Conservation (phyloP, 768 basidiomycete species). For the Boletus tomentosulus region DNA sequence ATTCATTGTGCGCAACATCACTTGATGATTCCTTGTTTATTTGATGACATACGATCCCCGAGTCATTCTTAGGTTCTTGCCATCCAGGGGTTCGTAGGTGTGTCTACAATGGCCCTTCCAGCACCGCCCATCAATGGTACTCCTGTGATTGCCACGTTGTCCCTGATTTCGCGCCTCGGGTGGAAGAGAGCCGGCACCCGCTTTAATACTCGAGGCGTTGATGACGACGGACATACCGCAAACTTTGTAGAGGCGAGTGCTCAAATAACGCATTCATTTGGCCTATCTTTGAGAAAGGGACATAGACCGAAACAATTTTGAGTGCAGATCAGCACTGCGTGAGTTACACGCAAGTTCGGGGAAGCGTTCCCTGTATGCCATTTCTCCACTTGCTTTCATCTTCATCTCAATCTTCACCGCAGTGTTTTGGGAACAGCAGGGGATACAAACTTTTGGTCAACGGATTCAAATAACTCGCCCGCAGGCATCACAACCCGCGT, state of each 20-base stretch:
- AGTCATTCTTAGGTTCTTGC: constrained; percentile 59
- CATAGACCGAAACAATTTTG: constrained; percentile 85
- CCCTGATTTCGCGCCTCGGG: constrained; percentile 81
- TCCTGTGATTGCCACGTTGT: constrained; percentile 69
- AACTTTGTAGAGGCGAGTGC: constrained; percentile 88
- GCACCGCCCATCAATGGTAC: constrained; percentile 71
- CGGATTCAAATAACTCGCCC: constrained; percentile 94
- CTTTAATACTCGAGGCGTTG: constrained; percentile 95
- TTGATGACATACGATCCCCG: constrained; percentile 3
- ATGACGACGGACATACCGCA: constrained; percentile 91
- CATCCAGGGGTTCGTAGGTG: constrained; percentile 91
- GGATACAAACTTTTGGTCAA: constrained; percentile 90
- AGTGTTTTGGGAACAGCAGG: constrained; percentile 99
- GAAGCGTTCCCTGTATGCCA: constrained; percentile 85
- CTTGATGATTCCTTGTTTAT: neutral
- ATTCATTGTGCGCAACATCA: constrained; percentile 62
- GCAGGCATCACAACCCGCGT: constrained; percentile 94
- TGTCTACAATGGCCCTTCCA: constrained; percentile 73
- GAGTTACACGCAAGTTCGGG: constrained; percentile 91
- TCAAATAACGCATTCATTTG: neutral
- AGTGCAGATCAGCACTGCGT: constrained; percentile 83
- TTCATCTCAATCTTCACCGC: constrained; percentile 12
- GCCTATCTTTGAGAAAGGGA: constrained; percentile 6
- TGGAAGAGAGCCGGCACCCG: constrained; percentile 96
- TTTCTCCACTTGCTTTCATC: neutral